Evolutionary conservation across 148 eudicot species (phyloP).

Genomic region (Mesembryanthemum crystallinum): DNA sequence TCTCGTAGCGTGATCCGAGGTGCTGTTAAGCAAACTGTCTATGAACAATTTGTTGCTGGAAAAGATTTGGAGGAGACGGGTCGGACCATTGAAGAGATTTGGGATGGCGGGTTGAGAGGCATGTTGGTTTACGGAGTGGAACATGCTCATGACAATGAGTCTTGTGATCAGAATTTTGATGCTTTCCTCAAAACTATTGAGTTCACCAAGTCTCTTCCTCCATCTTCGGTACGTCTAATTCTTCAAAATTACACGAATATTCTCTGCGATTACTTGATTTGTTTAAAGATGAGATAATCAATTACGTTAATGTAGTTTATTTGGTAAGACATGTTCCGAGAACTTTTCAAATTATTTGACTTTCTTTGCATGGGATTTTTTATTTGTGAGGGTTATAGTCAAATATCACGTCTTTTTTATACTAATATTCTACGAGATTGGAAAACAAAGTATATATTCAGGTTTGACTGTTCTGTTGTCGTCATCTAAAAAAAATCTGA

Average conservation of each 20-base stretch:
- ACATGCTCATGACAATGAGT: slow-evolving; percentile 56
- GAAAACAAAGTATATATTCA: no score
- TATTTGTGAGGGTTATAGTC: no score
- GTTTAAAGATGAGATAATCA: no score
- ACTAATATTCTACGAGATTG: no score
- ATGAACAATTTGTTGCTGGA: slow-evolving; percentile 78
- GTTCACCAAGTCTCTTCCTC: slow-evolving; percentile 42
- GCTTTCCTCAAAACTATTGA: slow-evolving; percentile 54
- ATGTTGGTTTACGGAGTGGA: slow-evolving; percentile 81
- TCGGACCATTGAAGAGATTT: slow-evolving; percentile 33
- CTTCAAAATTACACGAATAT: not conserved
- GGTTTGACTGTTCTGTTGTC: no score
- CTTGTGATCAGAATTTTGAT: slow-evolving; percentile 53
- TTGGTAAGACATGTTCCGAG: no score
- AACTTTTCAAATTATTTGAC: no score
- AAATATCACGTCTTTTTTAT: no score
- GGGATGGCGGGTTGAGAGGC: slow-evolving; percentile 47
- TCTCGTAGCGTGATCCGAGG: slow-evolving; percentile 33
- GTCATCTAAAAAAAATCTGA: no score
- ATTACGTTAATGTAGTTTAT: no score
- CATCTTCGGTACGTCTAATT: slow-evolving; percentile 50
- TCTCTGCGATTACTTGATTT: no score
- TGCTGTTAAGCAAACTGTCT: slow-evolving; percentile 41
- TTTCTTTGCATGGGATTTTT: no score
- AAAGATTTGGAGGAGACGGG: slow-evolving; percentile 41